These are phyloP conservation scores for Exophiala xenobiotica DNA, from an alignment of 2,329 filamentous ascomycete species.

Conservation along the genomic window DNA sequence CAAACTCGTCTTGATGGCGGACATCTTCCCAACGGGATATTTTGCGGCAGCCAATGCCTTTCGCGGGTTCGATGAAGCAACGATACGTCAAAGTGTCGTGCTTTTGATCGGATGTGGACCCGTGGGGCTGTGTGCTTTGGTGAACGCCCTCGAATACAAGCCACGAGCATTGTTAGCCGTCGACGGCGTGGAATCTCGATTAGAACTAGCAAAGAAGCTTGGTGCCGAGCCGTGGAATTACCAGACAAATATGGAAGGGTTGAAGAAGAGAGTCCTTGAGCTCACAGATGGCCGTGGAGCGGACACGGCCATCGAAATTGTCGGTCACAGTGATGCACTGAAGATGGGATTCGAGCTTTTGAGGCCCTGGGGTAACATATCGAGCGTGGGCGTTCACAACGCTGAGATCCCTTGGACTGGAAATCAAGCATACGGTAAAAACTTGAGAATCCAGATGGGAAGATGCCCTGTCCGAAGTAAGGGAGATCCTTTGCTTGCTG, in stretches of 20 bases:
- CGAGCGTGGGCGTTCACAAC: slow-evolving; percentile 75
- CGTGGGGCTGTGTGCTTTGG: slow-evolving; percentile 79
- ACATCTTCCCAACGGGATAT: slow-evolving; percentile 84
- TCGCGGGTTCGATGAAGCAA: slow-evolving; percentile 57
- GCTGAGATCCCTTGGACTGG: slow-evolving; percentile 67
- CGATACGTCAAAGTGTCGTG: slow-evolving; percentile 66
- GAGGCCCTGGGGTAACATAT: slow-evolving; percentile 70
- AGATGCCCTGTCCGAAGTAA: slow-evolving; percentile 67
- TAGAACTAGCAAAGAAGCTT: slow-evolving; percentile 69
- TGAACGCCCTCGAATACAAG: slow-evolving; percentile 72
- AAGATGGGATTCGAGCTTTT: slow-evolving; percentile 68
- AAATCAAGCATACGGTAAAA: slow-evolving; percentile 65
- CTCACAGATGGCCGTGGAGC: slow-evolving; percentile 78
- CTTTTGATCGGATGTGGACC: slow-evolving; percentile 83
- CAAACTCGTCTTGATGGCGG: slow-evolving; percentile 81
- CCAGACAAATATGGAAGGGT: slow-evolving; percentile 60
- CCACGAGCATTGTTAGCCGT: slow-evolving; percentile 76
- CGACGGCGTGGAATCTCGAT: slow-evolving; percentile 71
- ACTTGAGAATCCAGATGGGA: slow-evolving; percentile 72
- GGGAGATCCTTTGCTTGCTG: background rate
- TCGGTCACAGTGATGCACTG: slow-evolving; percentile 67
- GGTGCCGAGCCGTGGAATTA: slow-evolving; percentile 86
- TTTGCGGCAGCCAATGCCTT: slow-evolving; percentile 81
- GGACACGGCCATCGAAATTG: slow-evolving; percentile 79
- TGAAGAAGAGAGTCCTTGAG: slow-evolving; percentile 69